These are phyloP conservation scores for Xanthoceras sorbifolium DNA, from an alignment of 345 rosid genomes.

Conservation along the genomic window DNA sequence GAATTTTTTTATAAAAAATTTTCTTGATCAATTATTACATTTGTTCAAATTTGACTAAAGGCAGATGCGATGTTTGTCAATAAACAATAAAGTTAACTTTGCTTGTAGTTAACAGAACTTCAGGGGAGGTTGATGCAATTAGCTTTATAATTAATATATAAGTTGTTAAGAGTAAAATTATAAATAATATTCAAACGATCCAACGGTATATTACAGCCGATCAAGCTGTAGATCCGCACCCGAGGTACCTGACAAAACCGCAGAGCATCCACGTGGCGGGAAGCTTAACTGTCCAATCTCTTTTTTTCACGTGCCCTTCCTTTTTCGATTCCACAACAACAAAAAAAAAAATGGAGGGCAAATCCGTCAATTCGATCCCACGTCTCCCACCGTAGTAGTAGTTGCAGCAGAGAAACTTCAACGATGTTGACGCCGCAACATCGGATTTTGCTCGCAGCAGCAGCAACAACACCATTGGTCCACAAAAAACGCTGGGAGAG, in stretches of 20 bases:
- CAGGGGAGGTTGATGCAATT: no score
- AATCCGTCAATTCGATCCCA: conserved; percentile 18
- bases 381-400: conserved; percentile 13
- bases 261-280: conserved; percentile 32
- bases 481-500: conserved; percentile 16
- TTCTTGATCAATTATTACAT: no score
- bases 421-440: conserved; percentile 44
- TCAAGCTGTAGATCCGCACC: conserved; percentile 20
- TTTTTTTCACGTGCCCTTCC: conserved; percentile 38
- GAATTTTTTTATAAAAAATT: no score
- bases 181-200: not conserved
- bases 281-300: conserved; percentile 21
- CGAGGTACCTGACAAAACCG: conserved; percentile 5
- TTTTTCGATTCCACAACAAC: conserved; percentile 20
- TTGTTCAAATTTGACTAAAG: no score
- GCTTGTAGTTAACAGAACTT: no score
- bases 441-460: conserved; percentile 41
- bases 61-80: no score
- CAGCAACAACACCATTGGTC: conserved; percentile 34
- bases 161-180: no score
- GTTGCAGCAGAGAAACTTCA: conserved; percentile 17
- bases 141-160: no score
- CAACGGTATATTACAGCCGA: not conserved
- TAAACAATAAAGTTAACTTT: no score
- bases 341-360: conserved; percentile 32